Percentiles rank a stretch among this genome's conserved stretches.
Evolutionary conservation across 345 rosid genomes (phyloP).

Genomic region (Cardiospermum halicacabum): DNA sequence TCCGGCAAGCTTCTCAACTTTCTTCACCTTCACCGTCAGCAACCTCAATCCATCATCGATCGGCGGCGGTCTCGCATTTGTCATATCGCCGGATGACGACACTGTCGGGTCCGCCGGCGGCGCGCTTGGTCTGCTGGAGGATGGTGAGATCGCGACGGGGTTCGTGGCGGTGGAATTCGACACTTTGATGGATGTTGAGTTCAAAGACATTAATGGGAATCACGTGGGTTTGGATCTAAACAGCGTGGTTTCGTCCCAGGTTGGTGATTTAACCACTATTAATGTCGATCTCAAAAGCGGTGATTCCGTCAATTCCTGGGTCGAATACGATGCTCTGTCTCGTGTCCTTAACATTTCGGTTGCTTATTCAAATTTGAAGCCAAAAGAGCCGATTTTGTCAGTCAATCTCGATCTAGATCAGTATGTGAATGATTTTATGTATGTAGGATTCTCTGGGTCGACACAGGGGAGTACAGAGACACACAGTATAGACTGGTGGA

Average conservation of each 20-base stretch:
- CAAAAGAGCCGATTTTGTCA: conserved; percentile 58
- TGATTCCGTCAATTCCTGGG: conserved; percentile 78
- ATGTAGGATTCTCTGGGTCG: conserved; percentile 95
- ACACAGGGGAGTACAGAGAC: conserved; percentile 97
- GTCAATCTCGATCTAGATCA: conserved; percentile 61
- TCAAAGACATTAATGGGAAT: conserved; percentile 83
- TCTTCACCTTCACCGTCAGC: conserved; percentile 69
- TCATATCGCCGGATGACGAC: conserved; percentile 64
- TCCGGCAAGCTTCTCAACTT: conserved; percentile 74
- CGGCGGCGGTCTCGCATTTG: conserved; percentile 93
- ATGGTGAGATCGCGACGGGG: conserved; percentile 32
- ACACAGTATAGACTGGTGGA: conserved; percentile 97
- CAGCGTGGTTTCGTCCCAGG: conserved; percentile 67
- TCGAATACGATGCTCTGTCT: conserved; percentile 58
- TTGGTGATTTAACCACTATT: conserved; percentile 55
- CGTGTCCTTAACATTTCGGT: conserved; percentile 46
- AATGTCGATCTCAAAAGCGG: conserved; percentile 91
- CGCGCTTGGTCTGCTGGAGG: conserved; percentile 57
- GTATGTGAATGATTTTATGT: conserved; percentile 83
- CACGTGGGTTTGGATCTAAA: conserved; percentile 94
- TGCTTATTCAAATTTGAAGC: conserved; percentile 87
- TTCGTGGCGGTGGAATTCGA: conserved; percentile 95
- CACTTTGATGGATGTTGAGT: conserved; percentile 85
- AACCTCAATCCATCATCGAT: conserved; percentile 86
- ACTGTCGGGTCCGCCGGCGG: conserved; percentile 73